Conservation (phyloP, 768 basidiomycete species). For the Pleurotus giganteus region DNA sequence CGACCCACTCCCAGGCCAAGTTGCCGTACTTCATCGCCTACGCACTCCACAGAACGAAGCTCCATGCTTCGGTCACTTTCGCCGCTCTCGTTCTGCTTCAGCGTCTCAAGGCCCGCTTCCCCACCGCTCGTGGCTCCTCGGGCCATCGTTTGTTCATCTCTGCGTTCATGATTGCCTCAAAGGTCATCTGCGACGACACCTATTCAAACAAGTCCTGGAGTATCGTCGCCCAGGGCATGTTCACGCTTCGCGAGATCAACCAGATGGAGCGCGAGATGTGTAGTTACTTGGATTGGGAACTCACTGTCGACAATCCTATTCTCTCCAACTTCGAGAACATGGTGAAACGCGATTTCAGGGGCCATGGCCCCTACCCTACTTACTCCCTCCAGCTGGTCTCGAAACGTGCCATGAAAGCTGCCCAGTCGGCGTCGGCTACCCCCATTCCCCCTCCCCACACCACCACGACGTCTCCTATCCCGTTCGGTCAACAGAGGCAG, state of each 20-base stretch:
- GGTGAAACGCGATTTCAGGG: slow-evolving; percentile 57
- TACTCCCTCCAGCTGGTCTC: slow-evolving; percentile 63
- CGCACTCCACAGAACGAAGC: slow-evolving; percentile 79
- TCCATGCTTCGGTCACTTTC: slow-evolving; percentile 68
- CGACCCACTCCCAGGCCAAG: slow-evolving; percentile 54
- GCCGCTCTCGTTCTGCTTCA: slow-evolving; percentile 69
- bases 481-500: slow-evolving; percentile 40
- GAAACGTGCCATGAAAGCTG: slow-evolving; percentile 51
- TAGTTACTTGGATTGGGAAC: slow-evolving; percentile 89
- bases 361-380: slow-evolving; percentile 56
- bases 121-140: slow-evolving; percentile 85
- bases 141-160: slow-evolving; percentile 90
- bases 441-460: slow-evolving; percentile 40
- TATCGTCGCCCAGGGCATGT: slow-evolving; percentile 87
- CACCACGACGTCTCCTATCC: slow-evolving; percentile 46
- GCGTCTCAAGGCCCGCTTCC: slow-evolving; percentile 88
- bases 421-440: slow-evolving; percentile 35
- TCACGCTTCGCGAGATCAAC: slow-evolving; percentile 84
- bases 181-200: slow-evolving; percentile 92
- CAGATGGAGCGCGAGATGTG: slow-evolving; percentile 97
- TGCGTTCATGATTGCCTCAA: slow-evolving; percentile 89
- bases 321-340: slow-evolving; percentile 59
- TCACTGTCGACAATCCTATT: slow-evolving; percentile 67
- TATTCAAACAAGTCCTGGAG: slow-evolving; percentile 94
- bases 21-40: slow-evolving; percentile 85